Conservation (phyloP, 2,329 filamentous ascomycete genomes). For the Hymenoscyphus salicellus region DNA sequence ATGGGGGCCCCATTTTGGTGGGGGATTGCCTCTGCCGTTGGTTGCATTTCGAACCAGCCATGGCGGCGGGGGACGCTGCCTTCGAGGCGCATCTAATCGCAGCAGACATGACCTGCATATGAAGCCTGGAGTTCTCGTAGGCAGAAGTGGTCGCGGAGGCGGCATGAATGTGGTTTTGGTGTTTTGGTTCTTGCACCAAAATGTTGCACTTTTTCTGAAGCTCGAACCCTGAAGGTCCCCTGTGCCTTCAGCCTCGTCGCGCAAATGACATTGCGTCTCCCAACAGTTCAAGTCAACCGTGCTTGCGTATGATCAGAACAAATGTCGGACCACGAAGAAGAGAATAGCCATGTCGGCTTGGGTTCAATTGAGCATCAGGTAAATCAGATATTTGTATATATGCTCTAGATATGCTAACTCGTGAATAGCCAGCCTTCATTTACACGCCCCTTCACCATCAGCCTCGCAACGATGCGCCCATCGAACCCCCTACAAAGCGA, state of each 20-base stretch:
- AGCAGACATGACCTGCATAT: slow-evolving; percentile 36
- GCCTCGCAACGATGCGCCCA: slow-evolving; percentile 21
- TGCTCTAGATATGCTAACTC: neutral
- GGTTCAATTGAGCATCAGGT: slow-evolving; percentile 37
- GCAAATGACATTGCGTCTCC: slow-evolving; percentile 23
- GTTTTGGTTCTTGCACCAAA: neutral
- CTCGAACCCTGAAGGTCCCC: neutral
- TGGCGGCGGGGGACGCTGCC: slow-evolving; percentile 22
- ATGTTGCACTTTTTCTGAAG: neutral
- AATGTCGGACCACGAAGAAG: slow-evolving; percentile 35
- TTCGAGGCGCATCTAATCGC: slow-evolving; percentile 25
- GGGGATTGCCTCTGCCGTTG: slow-evolving; percentile 13
- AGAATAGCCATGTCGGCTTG: slow-evolving; percentile 27
- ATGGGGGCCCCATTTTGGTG: slow-evolving; percentile 7
- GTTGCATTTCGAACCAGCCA: slow-evolving; percentile 28
- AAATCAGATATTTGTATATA: neutral
- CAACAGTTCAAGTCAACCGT: neutral
- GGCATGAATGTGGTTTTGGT: slow-evolving; percentile 33
- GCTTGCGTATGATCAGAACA: neutral
- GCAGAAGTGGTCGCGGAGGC: slow-evolving; percentile 28
- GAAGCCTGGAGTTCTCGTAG: slow-evolving; percentile 31
- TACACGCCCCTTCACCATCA: slow-evolving; percentile 30
- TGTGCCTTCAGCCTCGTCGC: slow-evolving; percentile 7
- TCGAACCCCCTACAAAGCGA: slow-evolving; percentile 36
- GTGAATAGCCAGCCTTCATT: slow-evolving; percentile 38